phyloP scores from a whole-genome alignment of 352 stramenopile genomes.

The Elongisporangium prolatum region DNA sequence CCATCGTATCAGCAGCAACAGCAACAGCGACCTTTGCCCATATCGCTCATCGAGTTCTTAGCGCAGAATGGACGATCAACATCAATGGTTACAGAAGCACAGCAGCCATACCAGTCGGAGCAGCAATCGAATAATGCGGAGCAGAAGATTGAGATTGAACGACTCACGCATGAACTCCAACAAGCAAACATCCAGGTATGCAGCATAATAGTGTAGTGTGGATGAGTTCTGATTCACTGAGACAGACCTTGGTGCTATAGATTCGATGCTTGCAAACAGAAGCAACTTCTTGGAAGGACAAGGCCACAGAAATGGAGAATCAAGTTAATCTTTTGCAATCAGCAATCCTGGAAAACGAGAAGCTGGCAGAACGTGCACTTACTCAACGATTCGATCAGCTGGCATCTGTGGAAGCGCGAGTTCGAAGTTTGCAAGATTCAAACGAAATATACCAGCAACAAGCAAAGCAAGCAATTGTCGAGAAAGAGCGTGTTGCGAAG shows the following conservation, averaged over 20 bases:
- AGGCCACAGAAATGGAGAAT: conserved; percentile 9
- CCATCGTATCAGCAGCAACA: not conserved
- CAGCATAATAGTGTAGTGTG: not conserved
- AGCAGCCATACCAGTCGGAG: not conserved
- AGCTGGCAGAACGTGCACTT: conserved; percentile 11
- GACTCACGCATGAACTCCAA: not conserved
- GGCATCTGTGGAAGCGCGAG: conserved; percentile 5
- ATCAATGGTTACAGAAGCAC: not conserved
- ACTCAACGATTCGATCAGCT: not conserved
- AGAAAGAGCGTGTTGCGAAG: conserved; percentile 41
- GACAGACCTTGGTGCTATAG: not conserved
- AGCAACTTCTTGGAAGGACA: conserved; percentile 15
- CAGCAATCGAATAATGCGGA: not conserved
- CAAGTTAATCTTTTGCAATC: conserved; percentile 18
- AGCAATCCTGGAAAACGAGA: conserved; percentile 20
- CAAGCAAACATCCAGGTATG: not conserved
- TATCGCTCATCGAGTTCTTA: conserved; percentile 12
- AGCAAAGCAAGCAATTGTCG: conserved; percentile 18
- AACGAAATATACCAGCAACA: conserved; percentile 33
- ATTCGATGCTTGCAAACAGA: conserved; percentile 11
- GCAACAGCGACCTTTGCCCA: not conserved
- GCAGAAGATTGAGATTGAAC: not conserved
- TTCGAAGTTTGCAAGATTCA: conserved; percentile 21
- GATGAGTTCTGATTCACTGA: not conserved
- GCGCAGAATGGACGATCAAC: too few relatives aligned